Evolutionary conservation across 2,329 filamentous ascomycete genomes (phyloP), one percentile per base, ranked within the genome.

Genomic region (Pleomassaria siparia): DNA sequence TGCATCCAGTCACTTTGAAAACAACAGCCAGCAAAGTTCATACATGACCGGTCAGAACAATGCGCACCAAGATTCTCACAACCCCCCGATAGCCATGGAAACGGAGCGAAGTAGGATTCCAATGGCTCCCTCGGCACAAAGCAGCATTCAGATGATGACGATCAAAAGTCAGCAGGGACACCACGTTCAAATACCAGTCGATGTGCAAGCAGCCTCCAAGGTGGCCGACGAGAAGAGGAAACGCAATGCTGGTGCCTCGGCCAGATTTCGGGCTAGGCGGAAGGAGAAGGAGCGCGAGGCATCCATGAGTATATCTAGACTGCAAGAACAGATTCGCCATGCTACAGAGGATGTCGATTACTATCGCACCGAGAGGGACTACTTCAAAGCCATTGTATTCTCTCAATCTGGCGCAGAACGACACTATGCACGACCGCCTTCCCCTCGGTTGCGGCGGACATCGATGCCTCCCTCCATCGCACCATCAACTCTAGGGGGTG

Each of bases 221-320:
- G 84, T 89, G 59, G 88, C 89, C 30, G 88, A 94, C 62, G 89
- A 95, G 69, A 95, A 94, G 72, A 80, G 90, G 46, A 86, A 87
- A 67, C 82, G 89, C 43, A 95, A 95, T 63, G 90, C 90, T 32
- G 88, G 88, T 40, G 90, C 90, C 5, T 95, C 89, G 47, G 89
- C 89, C 40, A 81, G 90, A 49, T 94, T 95, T 56, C 82, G 90
- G 46, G 83, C 85, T 63, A 81, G 91, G 50, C 85, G 90, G 63
- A 95, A 95, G 72, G 88, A 91, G 62, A 86, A 87, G 67, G 88
- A 92, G 66, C 82, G 82, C 58, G 86, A 90, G 66, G 86, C 86
- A 47, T 82, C 82, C 13, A 78, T 80, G 45, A 85, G 81, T 41
- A 84, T 92, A 53, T 78, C 87, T 42, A 82, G 84, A 56, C 75